phyloP scores from a whole-genome alignment of 108 stramenopile species.

The Cyclotella cryptica region DNA sequence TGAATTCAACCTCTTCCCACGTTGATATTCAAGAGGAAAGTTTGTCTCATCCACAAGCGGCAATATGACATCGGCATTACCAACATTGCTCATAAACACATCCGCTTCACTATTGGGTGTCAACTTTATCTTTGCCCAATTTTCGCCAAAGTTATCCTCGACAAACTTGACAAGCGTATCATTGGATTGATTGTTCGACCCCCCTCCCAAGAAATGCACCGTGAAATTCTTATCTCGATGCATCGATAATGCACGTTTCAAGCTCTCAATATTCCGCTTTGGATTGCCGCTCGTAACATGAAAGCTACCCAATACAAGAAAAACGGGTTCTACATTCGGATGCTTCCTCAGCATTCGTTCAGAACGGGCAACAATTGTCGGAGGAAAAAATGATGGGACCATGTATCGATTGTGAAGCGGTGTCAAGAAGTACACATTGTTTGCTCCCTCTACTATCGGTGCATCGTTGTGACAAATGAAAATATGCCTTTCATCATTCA shows the following conservation, averaged over 20 bases:
- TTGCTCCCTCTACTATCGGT: background rate
- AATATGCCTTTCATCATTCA: constrained; percentile 1
- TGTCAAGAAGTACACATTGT: constrained; percentile 16
- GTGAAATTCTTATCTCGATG: constrained; percentile 11
- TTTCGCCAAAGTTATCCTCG: background rate
- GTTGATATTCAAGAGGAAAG: constrained; percentile 7
- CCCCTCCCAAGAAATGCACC: constrained; percentile 6
- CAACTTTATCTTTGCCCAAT: background rate
- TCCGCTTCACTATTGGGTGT: constrained; percentile 14
- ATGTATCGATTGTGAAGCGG: constrained; percentile 11
- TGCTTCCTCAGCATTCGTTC: background rate
- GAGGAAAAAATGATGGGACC: constrained; percentile 13
- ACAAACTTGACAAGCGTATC: background rate
- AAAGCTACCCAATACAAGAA: constrained; percentile 13
- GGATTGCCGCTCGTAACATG: background rate
- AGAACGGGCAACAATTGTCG: constrained; percentile 1
- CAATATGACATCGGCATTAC: background rate
- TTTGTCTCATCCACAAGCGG: constrained; percentile 20
- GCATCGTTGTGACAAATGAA: constrained; percentile 24
- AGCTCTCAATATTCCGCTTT: background rate
- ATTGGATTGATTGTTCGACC: background rate
- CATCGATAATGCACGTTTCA: background rate
- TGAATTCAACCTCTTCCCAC: constrained; percentile 7
- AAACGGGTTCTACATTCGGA: background rate
- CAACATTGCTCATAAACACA: constrained; percentile 16